Evolutionary conservation across 164 flowering plant genomes (phyloP).

Genomic region (Aristolochia contorta): DNA sequence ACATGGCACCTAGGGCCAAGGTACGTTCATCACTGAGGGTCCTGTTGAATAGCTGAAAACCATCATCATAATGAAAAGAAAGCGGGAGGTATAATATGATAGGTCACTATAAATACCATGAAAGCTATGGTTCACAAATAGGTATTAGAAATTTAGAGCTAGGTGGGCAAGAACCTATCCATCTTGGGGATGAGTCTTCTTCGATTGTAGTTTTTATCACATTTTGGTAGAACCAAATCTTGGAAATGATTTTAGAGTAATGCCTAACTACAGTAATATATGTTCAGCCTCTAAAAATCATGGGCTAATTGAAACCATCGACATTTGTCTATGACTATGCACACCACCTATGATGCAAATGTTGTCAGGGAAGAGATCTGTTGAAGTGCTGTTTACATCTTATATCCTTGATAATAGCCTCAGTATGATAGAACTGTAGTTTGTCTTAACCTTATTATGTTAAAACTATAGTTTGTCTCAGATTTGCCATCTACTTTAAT

Average conservation of each 20-base stretch:
- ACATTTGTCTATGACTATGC: not conserved
- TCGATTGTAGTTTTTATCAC: no score
- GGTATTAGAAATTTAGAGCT: no score
- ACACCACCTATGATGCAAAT: not conserved
- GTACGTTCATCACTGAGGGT: conserved; percentile 19
- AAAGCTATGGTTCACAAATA: no score
- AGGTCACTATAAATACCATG: no score
- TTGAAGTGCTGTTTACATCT: not conserved
- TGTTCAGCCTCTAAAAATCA: no score
- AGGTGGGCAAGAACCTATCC: not conserved
- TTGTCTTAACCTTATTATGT: not conserved
- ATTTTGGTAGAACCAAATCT: no score
- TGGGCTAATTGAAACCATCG: not conserved
- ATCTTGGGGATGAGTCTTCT: not conserved
- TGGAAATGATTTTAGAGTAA: no score
- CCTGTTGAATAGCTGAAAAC: not conserved
- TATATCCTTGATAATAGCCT: not conserved
- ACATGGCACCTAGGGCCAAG: conserved; percentile 63
- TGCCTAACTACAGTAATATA: no score
- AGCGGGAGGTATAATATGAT: no score
- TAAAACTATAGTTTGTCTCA: not conserved
- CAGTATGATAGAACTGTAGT: not conserved
- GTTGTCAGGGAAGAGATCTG: not conserved
- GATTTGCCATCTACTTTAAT: not conserved
- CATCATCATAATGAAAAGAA: not conserved